Evolutionary conservation across 208 protist genomes (phyloP), one percentile per base, ranked within the genome.

Genomic region (Jaenimonas drosophilae): DNA sequence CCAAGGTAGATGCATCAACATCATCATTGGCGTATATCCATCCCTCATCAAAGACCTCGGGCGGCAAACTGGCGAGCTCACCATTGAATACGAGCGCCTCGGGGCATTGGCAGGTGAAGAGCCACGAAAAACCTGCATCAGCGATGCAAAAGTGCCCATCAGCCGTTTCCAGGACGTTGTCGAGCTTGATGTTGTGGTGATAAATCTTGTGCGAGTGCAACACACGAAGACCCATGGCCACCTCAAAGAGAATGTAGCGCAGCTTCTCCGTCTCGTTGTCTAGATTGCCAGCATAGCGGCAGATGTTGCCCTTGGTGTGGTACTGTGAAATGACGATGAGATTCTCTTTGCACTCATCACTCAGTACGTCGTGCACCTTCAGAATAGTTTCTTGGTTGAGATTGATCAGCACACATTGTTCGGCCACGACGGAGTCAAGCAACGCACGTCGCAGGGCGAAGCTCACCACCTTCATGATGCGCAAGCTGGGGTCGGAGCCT

Each of bases 21-120:
- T 16, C 17, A 2, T 12, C 56, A 36, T 33, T 34, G 20, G 64
- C 63, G 60, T 84, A 79, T 3, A 53, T 52, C 16, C 70, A 57
- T 1, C 61, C 17, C 14, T 38, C 24, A 45, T 79, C 68, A 40
- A 87, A 86, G 25, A 85, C 55, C 54, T 91, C 77, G 5, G 83
- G 83, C 9, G 83, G 66, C n/a, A 88, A 66, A n/a, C 64, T 76
- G 24, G 75, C 71, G 3, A 88, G 42, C 62, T 86, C 71, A 16
- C 83, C 83, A 49, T 91, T 88, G 59, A 86, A 91, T 2, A 88
- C 63, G 25, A 92, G 67, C 14, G 66, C 57, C 37, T 92, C 78
- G n/a, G 67, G 72, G 45, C 59, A 77, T 50, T 92, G 76, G 20
- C 68, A 62, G 39, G 70, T 61, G 44, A 92, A 92, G 27, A 92